A percentile compares a stretch with the other conserved stretches of the same genome.
Evolutionary conservation across 1,284 basidiomycete genomes (phyloP).

Genomic region (Exsudoporus floridanus): DNA sequence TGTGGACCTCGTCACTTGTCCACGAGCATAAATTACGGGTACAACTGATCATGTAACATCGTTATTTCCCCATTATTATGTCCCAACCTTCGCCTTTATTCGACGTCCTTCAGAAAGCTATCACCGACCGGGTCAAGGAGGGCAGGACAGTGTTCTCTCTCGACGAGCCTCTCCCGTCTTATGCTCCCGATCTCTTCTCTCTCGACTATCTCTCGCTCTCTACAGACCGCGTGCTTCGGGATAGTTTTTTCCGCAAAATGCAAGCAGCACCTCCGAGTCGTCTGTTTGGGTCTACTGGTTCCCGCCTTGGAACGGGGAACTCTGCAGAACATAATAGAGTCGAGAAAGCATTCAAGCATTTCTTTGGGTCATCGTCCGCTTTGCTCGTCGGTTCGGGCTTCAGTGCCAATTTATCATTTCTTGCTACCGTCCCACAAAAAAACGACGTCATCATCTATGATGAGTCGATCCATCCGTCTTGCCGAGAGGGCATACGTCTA

Average conservation of each 20-base stretch:
- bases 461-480: constrained; percentile 57
- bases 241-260: constrained; percentile 37
- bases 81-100: constrained; percentile 9
- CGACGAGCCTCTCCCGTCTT: constrained; percentile 38
- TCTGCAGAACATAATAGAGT: constrained; percentile 26
- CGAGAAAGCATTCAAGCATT: constrained; percentile 10
- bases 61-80: constrained; percentile 6
- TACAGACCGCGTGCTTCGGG: constrained; percentile 35
- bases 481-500: constrained; percentile 55
- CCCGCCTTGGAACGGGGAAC: constrained; percentile 53
- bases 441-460: constrained; percentile 58
- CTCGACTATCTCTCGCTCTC: constrained; percentile 65
- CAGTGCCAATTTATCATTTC: constrained; percentile 60
- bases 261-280: constrained; percentile 17
- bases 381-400: constrained; percentile 64
- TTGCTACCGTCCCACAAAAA: constrained; percentile 49
- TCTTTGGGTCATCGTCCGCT: constrained; percentile 36
- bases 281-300: constrained; percentile 57
- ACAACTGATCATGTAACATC: neutral
- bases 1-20: neutral
- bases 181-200: constrained; percentile 48
- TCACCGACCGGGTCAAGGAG: constrained; percentile 5
- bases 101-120: constrained; percentile 17
- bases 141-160: constrained; percentile 12
- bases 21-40: constrained; percentile 14